phyloP scores from a whole-genome alignment of 148 eudicot genomes.

The Amaranthus hypochondriacus region DNA sequence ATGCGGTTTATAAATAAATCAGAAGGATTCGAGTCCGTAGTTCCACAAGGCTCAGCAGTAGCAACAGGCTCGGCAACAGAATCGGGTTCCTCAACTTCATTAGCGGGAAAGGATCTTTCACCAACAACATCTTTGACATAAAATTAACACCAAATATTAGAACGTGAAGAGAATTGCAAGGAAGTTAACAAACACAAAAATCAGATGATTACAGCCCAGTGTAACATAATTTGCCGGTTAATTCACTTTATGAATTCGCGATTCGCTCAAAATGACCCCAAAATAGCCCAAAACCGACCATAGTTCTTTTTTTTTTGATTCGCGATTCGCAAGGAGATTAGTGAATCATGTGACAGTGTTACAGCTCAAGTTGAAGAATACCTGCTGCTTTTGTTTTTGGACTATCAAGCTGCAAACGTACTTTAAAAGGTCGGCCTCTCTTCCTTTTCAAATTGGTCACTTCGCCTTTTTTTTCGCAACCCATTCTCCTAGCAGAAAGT shows the following conservation, averaged over 20 bases:
- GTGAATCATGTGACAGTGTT: background rate
- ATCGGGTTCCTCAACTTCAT: slow-evolving; percentile 24
- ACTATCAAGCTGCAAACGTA: slow-evolving; percentile 22
- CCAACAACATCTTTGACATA: slow-evolving; percentile 15
- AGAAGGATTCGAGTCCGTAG: slow-evolving; percentile 11
- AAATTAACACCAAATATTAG: slow-evolving; percentile 2
- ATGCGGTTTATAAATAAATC: slow-evolving; percentile 5
- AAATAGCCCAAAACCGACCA: no score
- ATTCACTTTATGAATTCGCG: no score
- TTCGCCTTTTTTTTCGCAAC: slow-evolving; percentile 29
- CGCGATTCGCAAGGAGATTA: no score
- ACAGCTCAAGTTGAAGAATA: slow-evolving; percentile 8
- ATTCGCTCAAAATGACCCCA: no score
- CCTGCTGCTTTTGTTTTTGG: slow-evolving; percentile 27
- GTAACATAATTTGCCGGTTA: no score
- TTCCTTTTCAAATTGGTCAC: slow-evolving; percentile 37
- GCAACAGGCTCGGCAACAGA: slow-evolving; percentile 16
- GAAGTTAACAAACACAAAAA: background rate
- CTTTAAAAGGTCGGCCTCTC: slow-evolving; percentile 66
- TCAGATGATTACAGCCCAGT: background rate
- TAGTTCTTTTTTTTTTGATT: no score
- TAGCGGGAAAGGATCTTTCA: slow-evolving; percentile 13
- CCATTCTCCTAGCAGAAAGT: slow-evolving; percentile 29
- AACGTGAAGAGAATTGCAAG: background rate
- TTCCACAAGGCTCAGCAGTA: slow-evolving; percentile 18